Base-by-base conservation (phyloP, 345 rosid species). In the Lumnitzera littorea region DNA sequence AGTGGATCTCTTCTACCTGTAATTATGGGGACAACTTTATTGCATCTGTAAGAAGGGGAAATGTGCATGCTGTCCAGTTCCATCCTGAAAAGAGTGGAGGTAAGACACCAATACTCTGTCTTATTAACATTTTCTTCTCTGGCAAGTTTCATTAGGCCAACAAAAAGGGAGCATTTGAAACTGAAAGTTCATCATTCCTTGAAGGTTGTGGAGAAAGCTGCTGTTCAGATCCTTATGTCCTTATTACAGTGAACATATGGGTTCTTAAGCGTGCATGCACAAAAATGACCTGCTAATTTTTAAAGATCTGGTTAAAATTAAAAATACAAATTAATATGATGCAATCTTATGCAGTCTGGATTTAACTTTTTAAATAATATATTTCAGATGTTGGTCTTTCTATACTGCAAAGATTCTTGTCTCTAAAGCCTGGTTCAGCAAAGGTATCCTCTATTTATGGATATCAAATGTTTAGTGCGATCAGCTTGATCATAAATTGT, bases 11-110 rank as follows among this genome's bases (percentile, higher is more conserved):
- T 46, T 82, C 97, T 46, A 88, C 91, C 2, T 91, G 96, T 82
- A 70, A 76, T 50, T 94, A 91, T 69, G 95, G 95, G 13, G 89
- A 79, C 63, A 74, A 78, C 31, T 91, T 91, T 78, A 83, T 91
- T 67, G 85, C 97, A 55, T 94, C 97, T 66, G 59, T 94, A 23
- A 84, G 88, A 78, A 91, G 75, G 79, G 96, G 97, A 69, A 94
- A 94, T 74, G 99, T 88, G 61, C 91, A 90, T 70, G 97, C 99
- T 10, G 97, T 94, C 55, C 99, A 94, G 54, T 91, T 91, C 80
- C 99, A 94, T 70, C 97, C 97, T 0, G 99, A 94, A 74, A 94
- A 94, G 76, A 94, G 99, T 56, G 99, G 99, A 83, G 99, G 99
- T 77, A 73, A 74, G 83, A 62, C 58, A 53, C 17, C 43, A 36